phyloP scores from a whole-genome alignment of 2,329 filamentous ascomycete genomes.

The Emergomyces africanus region DNA sequence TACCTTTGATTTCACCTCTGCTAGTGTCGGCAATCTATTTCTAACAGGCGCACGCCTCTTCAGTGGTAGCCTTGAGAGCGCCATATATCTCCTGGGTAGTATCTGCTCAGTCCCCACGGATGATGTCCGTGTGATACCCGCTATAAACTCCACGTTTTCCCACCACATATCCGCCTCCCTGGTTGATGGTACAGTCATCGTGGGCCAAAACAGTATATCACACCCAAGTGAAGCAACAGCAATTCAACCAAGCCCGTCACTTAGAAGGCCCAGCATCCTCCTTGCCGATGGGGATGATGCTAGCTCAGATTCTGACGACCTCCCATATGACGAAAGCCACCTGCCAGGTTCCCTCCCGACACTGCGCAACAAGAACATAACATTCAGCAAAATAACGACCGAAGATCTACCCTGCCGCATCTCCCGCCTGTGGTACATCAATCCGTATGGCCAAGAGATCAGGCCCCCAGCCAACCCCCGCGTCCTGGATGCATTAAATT shows the following conservation, averaged over 20 bases:
- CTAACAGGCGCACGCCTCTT: slow-evolving; percentile 78
- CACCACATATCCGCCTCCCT: slow-evolving; percentile 86
- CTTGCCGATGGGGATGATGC: slow-evolving; percentile 18
- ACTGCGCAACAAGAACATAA: slow-evolving; percentile 66
- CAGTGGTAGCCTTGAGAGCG: slow-evolving; percentile 81
- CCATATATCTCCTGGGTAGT: slow-evolving; percentile 77
- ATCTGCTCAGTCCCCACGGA: slow-evolving; percentile 69
- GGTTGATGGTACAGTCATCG: slow-evolving; percentile 61
- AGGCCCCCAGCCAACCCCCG: slow-evolving; percentile 70
- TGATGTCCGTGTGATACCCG: slow-evolving; percentile 67
- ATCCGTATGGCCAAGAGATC: slow-evolving; percentile 96
- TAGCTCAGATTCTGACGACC: slow-evolving; percentile 20
- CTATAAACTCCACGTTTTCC: slow-evolving; percentile 89
- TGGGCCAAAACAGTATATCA: slow-evolving; percentile 85
- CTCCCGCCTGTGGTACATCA: slow-evolving; percentile 87
- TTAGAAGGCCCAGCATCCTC: slow-evolving; percentile 24
- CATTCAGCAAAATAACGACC: slow-evolving; percentile 66
- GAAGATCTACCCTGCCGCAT: slow-evolving; percentile 71
- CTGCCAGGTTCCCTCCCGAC: slow-evolving; percentile 57
- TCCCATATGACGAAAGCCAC: slow-evolving; percentile 32
- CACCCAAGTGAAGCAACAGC: slow-evolving; percentile 61
- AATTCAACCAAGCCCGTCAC: slow-evolving; percentile 20
- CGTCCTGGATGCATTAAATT: slow-evolving; percentile 54
- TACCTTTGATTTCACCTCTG: slow-evolving; percentile 64
- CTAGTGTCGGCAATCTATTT: slow-evolving; percentile 68